Evolutionary conservation across 1,284 basidiomycete genomes (phyloP).

Genomic region (Tilletia setariae): DNA sequence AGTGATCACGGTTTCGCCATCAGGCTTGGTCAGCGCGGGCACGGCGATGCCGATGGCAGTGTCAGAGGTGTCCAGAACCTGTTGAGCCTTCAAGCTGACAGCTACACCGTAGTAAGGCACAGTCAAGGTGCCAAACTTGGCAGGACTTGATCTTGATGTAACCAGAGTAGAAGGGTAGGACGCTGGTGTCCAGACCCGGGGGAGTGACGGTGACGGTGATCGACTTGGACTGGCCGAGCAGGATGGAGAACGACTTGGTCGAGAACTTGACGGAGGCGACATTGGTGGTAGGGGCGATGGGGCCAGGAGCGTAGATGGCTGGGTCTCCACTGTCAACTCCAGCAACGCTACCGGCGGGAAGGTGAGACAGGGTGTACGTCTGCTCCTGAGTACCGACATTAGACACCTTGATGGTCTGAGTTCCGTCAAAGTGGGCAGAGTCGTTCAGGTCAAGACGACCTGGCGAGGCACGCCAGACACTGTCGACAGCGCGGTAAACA

Average conservation of each 20-base stretch:
- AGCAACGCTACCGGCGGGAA: slow-evolving; percentile 53
- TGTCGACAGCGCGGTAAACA: slow-evolving; percentile 64
- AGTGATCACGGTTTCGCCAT: slow-evolving; percentile 26
- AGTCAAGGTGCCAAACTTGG: slow-evolving; percentile 25
- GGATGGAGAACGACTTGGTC: slow-evolving; percentile 52
- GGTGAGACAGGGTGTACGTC: slow-evolving; percentile 40
- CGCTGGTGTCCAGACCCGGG: slow-evolving; percentile 59
- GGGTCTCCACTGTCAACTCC: slow-evolving; percentile 56
- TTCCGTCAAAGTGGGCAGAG: slow-evolving; percentile 57
- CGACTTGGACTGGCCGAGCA: slow-evolving; percentile 50
- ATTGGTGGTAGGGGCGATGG: slow-evolving; percentile 60
- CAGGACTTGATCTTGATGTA: slow-evolving; percentile 67
- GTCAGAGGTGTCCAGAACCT: slow-evolving; percentile 32
- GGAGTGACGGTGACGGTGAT: slow-evolving; percentile 55
- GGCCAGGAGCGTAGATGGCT: slow-evolving; percentile 54
- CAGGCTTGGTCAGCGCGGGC: slow-evolving; percentile 28
- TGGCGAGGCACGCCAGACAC: slow-evolving; percentile 61
- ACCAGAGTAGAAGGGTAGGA: slow-evolving; percentile 65
- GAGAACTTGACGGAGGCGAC: slow-evolving; percentile 59
- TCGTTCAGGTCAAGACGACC: slow-evolving; percentile 68
- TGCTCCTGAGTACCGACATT: slow-evolving; percentile 39
- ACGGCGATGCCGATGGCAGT: slow-evolving; percentile 31
- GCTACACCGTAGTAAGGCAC: slow-evolving; percentile 37
- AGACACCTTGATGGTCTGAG: slow-evolving; percentile 35
- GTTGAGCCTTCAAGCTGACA: slow-evolving; percentile 27